These are phyloP conservation scores for Nakazawaea wickerhamii DNA, from an alignment of 805 yeast genomes.

Conservation along the genomic window DNA sequence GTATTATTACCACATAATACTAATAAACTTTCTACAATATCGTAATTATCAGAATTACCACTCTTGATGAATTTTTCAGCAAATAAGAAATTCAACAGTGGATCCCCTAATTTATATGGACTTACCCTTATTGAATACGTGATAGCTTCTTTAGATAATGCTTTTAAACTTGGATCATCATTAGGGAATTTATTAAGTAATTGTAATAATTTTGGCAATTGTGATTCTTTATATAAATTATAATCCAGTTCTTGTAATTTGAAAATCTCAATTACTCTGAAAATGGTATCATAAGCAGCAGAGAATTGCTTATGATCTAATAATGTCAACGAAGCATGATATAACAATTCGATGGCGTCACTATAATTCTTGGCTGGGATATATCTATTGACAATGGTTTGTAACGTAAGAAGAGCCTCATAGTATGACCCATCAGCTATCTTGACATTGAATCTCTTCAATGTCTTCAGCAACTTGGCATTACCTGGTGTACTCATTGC, in stretches of 20 bases:
- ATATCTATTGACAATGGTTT: conserved; percentile 85
- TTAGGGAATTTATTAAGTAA: conserved; percentile 38
- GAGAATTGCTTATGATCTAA: conserved; percentile 69
- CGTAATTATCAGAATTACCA: conserved; percentile 21
- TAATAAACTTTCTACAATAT: conserved; percentile 24
- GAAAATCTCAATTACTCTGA: conserved; percentile 68
- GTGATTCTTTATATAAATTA: conserved; percentile 19
- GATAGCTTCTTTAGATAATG: conserved; percentile 58
- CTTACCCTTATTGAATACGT: conserved; percentile 58
- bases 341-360: conserved; percentile 70
- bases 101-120: conserved; percentile 60
- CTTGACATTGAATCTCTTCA: conserved; percentile 55
- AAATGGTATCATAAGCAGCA: conserved; percentile 71
- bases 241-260: conserved; percentile 30
- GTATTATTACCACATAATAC: conserved; percentile 18
- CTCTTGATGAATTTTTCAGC: conserved; percentile 56
- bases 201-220: conserved; percentile 34
- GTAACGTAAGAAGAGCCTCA: conserved; percentile 92
- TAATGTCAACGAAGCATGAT: conserved; percentile 65
- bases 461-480: conserved; percentile 49
- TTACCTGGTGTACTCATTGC: conserved; percentile 2
- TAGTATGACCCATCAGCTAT: conserved; percentile 74
- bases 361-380: conserved; percentile 60
- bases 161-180: conserved; percentile 56
- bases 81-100: conserved; percentile 64